Evolutionary conservation across 169 alveolate species (phyloP), one percentile per base, ranked within the genome.

Genomic region (Cryptosporidium muris): DNA sequence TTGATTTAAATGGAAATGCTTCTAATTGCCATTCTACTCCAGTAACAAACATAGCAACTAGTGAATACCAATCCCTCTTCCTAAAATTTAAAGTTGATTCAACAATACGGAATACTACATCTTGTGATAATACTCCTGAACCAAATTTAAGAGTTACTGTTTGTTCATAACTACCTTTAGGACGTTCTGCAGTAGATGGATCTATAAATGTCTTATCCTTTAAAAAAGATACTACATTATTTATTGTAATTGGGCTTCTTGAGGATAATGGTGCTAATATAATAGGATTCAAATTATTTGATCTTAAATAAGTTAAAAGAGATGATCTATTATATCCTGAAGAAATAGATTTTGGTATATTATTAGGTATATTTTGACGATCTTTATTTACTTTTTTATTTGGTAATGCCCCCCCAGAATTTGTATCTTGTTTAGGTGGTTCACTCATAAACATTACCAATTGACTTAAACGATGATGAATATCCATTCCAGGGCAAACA

Each of bases 1-100:
- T 74, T n/a, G 85, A 54, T 14, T 49, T 74, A 58, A 74, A 74
- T 25, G 85, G 85, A 43, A 74, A 74, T 1, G 85, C 54, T 45
- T 74, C 74, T 45, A 74, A 58, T 43, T 74, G 85, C 85, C 85
- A 74, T 48, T 74, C 85, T 12, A 68, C 85, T 7, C 85, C 85
- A 4, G 85, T 74, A 16, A 74, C 62, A 42, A 74, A 74, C 45
- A 74, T 68, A 40, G 85, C 85, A 16, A 74, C 60, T 36, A 74
- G 74, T 43, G 85, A 74, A 42, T 74, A 74, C 85, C 85, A 74
- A 62, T 74, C 85, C 36, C 85, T 74, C 60, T 74, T 74, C 45
- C 85, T 74, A 74, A 74, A 74, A 42, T 74, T 74, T 8, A 74
- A 51, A 4, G 85, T 74, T 4, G 85, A 74, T 54, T 74, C 85